A percentile compares a stretch with the other conserved stretches of the same genome.
Evolutionary conservation across 352 stramenopile genomes (phyloP).

Genomic region (Pythium plurisporium): DNA sequence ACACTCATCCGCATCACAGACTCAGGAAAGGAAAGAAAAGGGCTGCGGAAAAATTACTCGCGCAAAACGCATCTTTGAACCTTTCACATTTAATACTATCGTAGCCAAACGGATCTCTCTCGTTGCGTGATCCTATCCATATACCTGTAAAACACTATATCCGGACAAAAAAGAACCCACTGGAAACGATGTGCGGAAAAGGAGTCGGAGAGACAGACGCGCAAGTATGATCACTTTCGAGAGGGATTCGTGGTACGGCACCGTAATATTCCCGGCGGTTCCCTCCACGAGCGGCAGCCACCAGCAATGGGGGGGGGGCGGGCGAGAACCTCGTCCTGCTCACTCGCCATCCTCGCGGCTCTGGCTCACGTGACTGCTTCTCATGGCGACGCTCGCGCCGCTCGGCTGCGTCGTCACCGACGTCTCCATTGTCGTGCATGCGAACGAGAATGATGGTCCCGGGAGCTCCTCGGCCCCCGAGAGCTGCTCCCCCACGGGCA

Average conservation of each 20-base stretch:
- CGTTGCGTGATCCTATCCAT: neutral
- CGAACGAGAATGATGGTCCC: slow-evolving; percentile 12
- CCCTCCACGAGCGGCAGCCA: slow-evolving; percentile 10
- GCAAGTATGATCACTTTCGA: slow-evolving; percentile 11
- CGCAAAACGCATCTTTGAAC: neutral
- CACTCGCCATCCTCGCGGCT: too few species aligned
- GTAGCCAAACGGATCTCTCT: neutral
- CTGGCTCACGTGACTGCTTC: too few species aligned
- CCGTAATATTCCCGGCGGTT: slow-evolving; percentile 15
- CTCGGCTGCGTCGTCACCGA: neutral
- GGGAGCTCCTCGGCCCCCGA: too few species aligned
- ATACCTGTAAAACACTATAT: slow-evolving; percentile 1
- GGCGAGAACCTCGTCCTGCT: too few species aligned
- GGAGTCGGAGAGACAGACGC: slow-evolving; percentile 13
- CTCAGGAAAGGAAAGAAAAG: slow-evolving; percentile 22
- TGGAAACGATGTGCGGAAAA: neutral
- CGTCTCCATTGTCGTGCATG: neutral
- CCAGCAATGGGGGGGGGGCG: neutral
- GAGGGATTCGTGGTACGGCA: slow-evolving; percentile 10
- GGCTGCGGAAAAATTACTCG: neutral
- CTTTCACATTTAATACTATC: neutral
- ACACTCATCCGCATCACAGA: slow-evolving; percentile 16
- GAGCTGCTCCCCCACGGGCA: too few species aligned
- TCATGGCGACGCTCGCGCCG: too few species aligned
- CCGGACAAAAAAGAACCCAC: slow-evolving; percentile 14